Base-by-base conservation (phyloP, 2,329 filamentous ascomycete genomes). In the Clarireedia paspali region DNA sequence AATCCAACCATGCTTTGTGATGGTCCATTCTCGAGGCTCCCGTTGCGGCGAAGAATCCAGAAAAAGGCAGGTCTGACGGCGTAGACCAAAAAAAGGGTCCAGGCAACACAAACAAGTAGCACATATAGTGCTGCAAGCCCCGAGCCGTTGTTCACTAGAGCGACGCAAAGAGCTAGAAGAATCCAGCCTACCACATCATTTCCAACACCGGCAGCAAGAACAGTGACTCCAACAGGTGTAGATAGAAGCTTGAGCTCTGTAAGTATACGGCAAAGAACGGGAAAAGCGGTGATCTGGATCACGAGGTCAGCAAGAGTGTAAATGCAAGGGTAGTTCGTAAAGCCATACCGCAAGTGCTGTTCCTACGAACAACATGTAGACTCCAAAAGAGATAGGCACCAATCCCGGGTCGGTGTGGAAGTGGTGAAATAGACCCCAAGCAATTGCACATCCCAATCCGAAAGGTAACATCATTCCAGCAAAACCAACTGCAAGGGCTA, bases 151-250 rank as follows among this genome's bases (percentile, higher is more conserved):
- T 97, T 97, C 66, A 96, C 91, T 26, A 97, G 79, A 0, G 92
- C 89, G 36, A 97, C 91, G 63, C 92, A 96, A 27, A 97, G 84
- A 0, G 92, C 92, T 24, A 97, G 83, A 15, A 97, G 76, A 62
- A 96, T 86, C 92, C 92, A 97, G 56, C 89, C 89, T 3, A 87
- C 83, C 15, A 94, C 90, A 67, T 97, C 92, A 68, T 97, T 96
- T 1, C 89, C 90, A 14, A 96, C 91, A 51, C 92, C 92, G 5
- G 91, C 91, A 3, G 91, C 91, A 7, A 96, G 78, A 1, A 91
- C 88, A 39, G 95, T 95, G 38, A 96, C 82, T 66, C 91, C 91
- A 5, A 96, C 91, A 0, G 86, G 81, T 2, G 90, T 94, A 54
- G 81, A 75, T 4, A 97, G 83, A 50, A 97, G 77, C 65, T 96